Evolutionary conservation across 2,329 filamentous ascomycete species (phyloP).

Genomic region (Mycosphaerella sp.): DNA sequence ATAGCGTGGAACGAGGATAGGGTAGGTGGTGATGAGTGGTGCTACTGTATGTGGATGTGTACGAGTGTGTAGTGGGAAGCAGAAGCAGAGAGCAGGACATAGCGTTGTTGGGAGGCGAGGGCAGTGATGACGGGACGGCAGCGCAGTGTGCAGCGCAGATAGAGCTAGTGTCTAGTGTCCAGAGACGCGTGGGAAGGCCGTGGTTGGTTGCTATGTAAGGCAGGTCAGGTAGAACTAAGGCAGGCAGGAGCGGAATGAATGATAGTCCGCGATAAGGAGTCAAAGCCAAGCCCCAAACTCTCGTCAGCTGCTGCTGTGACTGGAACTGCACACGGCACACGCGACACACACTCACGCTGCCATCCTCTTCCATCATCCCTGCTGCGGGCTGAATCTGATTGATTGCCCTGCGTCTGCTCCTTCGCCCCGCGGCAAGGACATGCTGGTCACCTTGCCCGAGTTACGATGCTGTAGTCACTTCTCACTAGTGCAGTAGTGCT

Average conservation of each 20-base stretch:
- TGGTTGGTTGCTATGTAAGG: conserved; percentile 2
- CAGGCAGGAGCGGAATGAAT: no score
- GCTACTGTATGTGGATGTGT: no score
- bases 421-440: conserved; percentile 1
- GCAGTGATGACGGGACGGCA: conserved; percentile 1
- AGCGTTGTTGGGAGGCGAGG: background rate
- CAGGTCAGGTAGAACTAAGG: no score
- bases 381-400: background rate
- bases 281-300: conserved; percentile 8
- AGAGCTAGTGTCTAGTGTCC: no score
- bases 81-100: no score
- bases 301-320: background rate
- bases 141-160: background rate
- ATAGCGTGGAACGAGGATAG: conserved; percentile 6
- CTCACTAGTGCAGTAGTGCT: no score
- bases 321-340: conserved; percentile 1
- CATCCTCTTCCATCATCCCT: background rate
- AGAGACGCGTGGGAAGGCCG: background rate
- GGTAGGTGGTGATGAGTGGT: no score
- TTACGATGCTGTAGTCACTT: no score
- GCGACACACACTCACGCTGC: no score
- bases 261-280: conserved; percentile 12
- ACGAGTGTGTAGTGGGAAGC: no score
- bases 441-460: no score
- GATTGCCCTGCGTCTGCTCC: conserved; percentile 5